Evolutionary conservation across 257 asterid species (phyloP).

Genomic region (Rauvolfia tetraphylla): DNA sequence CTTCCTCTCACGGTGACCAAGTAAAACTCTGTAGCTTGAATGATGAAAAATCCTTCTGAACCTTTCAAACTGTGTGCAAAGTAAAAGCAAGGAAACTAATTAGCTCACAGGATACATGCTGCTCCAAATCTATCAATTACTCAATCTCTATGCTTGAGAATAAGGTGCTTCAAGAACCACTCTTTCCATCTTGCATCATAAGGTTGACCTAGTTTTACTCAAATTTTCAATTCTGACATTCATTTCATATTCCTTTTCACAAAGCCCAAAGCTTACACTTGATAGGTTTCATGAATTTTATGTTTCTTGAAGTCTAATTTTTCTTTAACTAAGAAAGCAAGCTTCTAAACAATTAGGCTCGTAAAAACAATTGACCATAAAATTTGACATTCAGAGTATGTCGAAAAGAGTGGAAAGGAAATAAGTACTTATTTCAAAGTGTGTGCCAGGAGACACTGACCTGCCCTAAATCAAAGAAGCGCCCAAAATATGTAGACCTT

Average conservation of each 20-base stretch:
- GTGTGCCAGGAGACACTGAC: conserved; percentile 33
- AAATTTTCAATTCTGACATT: not conserved
- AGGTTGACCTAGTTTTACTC: not conserved
- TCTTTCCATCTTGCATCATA: not conserved
- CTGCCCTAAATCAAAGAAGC: conserved; percentile 96
- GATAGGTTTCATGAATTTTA: not conserved
- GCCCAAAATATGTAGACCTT: conserved; percentile 92
- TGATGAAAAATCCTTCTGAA: conserved; percentile 93
- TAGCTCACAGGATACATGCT: conserved; percentile 1
- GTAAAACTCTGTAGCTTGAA: conserved; percentile 80
- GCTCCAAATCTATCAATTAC: not conserved
- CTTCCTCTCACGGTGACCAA: conserved; percentile 82
- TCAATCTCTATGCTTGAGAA: not conserved
- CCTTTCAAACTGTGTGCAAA: conserved; percentile 66
- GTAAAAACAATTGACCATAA: not conserved
- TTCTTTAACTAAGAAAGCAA: not conserved
- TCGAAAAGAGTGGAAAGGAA: not conserved
- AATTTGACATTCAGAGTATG: not conserved
- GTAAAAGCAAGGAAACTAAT: not conserved
- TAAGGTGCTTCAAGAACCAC: not conserved
- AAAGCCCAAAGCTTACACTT: not conserved
- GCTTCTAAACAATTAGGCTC: not conserved
- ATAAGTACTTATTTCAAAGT: not conserved
- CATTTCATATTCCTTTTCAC: not conserved
- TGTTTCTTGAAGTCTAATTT: not conserved